These are phyloP conservation scores for Penicillium decumbens DNA, from an alignment of 2,329 filamentous ascomycete genomes.

Conservation along the genomic window DNA sequence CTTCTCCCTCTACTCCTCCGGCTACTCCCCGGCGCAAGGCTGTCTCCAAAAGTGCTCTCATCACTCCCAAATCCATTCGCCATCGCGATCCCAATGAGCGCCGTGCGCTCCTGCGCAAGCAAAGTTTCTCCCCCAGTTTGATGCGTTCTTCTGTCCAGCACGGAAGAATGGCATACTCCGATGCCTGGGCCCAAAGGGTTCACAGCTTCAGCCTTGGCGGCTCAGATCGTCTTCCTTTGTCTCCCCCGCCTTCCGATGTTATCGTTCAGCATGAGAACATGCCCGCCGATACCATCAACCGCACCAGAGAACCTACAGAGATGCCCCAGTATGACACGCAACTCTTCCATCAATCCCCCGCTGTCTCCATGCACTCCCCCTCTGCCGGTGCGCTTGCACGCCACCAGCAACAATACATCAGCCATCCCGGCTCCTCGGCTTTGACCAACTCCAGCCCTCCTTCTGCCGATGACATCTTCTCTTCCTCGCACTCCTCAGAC, in stretches of 20 bases:
- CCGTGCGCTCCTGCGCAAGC: constrained; percentile 39
- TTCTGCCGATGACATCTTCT: constrained; percentile 38
- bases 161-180: constrained; percentile 40
- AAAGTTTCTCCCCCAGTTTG: constrained; percentile 49
- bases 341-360: constrained; percentile 33
- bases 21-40: constrained; percentile 35
- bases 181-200: constrained; percentile 52
- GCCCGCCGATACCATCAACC: constrained; percentile 31
- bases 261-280: constrained; percentile 39
- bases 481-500: constrained; percentile 39
- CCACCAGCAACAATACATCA: constrained; percentile 34
- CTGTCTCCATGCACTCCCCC: constrained; percentile 33
- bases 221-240: constrained; percentile 41
- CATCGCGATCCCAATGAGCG: constrained; percentile 42
- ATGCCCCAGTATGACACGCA: constrained; percentile 33
- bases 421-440: constrained; percentile 26
- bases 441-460: constrained; percentile 34
- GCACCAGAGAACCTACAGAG: constrained; percentile 27
- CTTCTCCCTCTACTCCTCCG: constrained; percentile 36
- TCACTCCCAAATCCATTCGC: constrained; percentile 38
- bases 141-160: constrained; percentile 52
- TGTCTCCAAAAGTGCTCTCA: constrained; percentile 32
- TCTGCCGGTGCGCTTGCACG: constrained; percentile 26
- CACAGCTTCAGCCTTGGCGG: constrained; percentile 51
- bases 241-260: constrained; percentile 45